Percentiles rank a stretch among this genome's conserved stretches.
phyloP scores from a whole-genome alignment of 1,284 basidiomycete genomes.

The Paramarasmius palmivorus region DNA sequence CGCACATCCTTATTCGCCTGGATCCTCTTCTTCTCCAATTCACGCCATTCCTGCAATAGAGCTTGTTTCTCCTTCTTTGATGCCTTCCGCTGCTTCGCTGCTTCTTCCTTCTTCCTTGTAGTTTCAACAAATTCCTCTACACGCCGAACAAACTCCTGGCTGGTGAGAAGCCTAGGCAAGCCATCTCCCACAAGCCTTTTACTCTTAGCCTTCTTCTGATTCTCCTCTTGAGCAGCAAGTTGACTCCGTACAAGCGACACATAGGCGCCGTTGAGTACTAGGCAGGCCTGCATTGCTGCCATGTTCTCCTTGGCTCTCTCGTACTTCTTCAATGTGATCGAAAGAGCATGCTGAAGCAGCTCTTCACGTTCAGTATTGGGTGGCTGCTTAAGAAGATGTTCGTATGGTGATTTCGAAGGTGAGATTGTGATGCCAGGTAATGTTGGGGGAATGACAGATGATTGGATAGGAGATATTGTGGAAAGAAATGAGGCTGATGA shows the following conservation, averaged over 20 bases:
- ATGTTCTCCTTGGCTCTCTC: neutral
- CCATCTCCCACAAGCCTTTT: conserved; percentile 18
- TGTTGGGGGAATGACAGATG: neutral
- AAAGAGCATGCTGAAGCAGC: neutral
- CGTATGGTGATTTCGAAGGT: neutral
- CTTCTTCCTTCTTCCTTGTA: neutral
- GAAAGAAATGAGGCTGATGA: no score
- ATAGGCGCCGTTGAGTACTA: conserved; percentile 16
- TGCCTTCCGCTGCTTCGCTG: neutral
- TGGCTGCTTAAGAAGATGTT: neutral
- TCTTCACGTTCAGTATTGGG: neutral
- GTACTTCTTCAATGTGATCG: neutral
- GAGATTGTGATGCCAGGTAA: neutral
- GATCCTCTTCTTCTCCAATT: no score
- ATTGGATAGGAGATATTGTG: no score
- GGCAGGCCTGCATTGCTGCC: conserved; percentile 12
- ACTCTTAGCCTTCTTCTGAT: conserved; percentile 11
- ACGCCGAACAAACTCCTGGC: conserved; percentile 13
- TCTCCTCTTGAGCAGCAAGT: conserved; percentile 24
- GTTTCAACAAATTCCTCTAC: neutral
- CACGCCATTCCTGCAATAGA: no score
- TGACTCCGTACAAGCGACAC: conserved; percentile 17
- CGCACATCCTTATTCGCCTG: no score
- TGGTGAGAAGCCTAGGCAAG: conserved; percentile 16
- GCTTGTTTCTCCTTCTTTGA: neutral